These are phyloP conservation scores for Aureobasidium sp. DNA, from an alignment of 2,329 filamentous ascomycete species.

Conservation along the genomic window DNA sequence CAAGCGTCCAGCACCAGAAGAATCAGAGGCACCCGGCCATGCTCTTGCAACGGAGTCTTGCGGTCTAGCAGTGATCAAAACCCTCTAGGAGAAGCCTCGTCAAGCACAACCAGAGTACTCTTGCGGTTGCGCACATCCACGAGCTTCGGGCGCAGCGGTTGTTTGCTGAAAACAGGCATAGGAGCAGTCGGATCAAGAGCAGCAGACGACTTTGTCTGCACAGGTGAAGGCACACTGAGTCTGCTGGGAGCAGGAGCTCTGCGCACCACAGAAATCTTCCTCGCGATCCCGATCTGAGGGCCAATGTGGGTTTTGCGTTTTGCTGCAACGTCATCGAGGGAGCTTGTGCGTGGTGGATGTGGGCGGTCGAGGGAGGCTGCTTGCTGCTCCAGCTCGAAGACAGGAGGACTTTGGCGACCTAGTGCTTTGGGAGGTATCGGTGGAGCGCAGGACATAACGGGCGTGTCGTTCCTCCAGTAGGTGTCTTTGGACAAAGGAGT, in stretches of 20 bases:
- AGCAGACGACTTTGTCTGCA: not conserved
- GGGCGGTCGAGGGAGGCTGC: not conserved
- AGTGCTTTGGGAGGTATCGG: slow-evolving; percentile 5
- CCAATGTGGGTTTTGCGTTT: not conserved
- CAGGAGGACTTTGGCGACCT: slow-evolving; percentile 6
- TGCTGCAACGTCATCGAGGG: not conserved
- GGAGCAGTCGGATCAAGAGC: not conserved
- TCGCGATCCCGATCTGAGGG: slow-evolving; percentile 23
- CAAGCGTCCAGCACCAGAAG: not conserved
- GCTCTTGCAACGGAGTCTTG: not conserved
- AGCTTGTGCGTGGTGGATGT: slow-evolving; percentile 8
- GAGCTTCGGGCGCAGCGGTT: slow-evolving; percentile 24
- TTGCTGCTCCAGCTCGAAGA: not conserved
- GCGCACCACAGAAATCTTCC: slow-evolving; percentile 22
- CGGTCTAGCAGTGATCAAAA: not conserved
- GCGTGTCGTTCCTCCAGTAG: not conserved
- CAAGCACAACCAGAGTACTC: slow-evolving; percentile 25
- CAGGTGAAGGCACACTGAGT: not conserved
- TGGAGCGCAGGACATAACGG: not conserved
- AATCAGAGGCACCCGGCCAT: not conserved
- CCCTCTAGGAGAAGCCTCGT: slow-evolving; percentile 14
- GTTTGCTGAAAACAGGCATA: slow-evolving; percentile 20
- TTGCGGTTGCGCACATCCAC: slow-evolving; percentile 27
- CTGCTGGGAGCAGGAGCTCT: not conserved
- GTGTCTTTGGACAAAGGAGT: slow-evolving; percentile 1